Evolutionary conservation across 2,329 filamentous ascomycete genomes (phyloP).

Genomic region (Colletotrichum melonis): DNA sequence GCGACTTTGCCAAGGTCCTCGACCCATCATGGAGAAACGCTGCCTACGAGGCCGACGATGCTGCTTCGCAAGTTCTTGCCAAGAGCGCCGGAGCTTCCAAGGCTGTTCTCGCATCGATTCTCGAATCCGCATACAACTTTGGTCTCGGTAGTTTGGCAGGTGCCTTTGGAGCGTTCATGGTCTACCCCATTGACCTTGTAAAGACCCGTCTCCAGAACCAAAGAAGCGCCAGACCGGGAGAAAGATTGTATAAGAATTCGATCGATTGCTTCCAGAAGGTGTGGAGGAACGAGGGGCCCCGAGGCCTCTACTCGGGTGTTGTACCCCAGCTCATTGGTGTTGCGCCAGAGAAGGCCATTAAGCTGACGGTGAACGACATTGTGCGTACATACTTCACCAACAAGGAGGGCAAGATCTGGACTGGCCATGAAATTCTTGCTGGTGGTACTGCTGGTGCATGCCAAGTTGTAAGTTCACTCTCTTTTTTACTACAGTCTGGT

Average conservation of each 20-base stretch:
- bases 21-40: conserved; percentile 89
- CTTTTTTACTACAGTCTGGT: not conserved
- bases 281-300: conserved; percentile 89
- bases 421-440: conserved; percentile 81
- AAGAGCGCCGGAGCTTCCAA: conserved; percentile 60
- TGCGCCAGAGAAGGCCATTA: conserved; percentile 99
- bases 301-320: conserved; percentile 93
- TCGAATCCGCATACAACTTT: conserved; percentile 91
- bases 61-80: conserved; percentile 45
- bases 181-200: conserved; percentile 98
- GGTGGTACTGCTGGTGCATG: conserved; percentile 92
- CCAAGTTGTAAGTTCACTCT: conserved; percentile 82
- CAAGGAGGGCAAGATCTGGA: conserved; percentile 77
- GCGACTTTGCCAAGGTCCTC: conserved; percentile 93
- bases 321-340: conserved; percentile 96
- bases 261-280: conserved; percentile 96
- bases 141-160: conserved; percentile 88
- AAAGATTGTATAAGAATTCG: conserved; percentile 96
- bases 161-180: conserved; percentile 99
- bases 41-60: conserved; percentile 61
- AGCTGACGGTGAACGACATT: conserved; percentile 97
- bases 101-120: conserved; percentile 68
- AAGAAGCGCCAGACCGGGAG: conserved; percentile 82
- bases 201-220: conserved; percentile 99
- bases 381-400: conserved; percentile 82